These are phyloP conservation scores for Trypanosoma lewisi DNA, from an alignment of 208 protist genomes.

Conservation along the genomic window DNA sequence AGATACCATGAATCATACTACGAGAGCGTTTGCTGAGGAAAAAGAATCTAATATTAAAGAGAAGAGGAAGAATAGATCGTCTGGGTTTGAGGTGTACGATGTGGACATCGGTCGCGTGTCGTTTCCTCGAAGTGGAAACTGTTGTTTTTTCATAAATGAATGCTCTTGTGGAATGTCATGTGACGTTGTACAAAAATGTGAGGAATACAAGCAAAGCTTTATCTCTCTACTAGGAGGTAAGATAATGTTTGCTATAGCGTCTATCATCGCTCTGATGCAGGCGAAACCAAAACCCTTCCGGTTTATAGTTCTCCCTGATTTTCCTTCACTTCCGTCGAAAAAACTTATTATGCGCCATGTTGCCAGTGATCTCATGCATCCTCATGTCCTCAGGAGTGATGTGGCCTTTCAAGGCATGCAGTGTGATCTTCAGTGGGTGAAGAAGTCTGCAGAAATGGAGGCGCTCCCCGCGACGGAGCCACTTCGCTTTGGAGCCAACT, in stretches of 20 bases:
- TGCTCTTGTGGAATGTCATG: constrained; percentile 79
- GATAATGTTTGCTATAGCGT: constrained; percentile 55
- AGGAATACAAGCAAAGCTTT: constrained; percentile 46
- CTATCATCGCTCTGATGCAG: constrained; percentile 44
- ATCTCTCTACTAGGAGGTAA: constrained; percentile 42
- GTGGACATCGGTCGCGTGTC: constrained; percentile 72
- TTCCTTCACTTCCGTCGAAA: constrained; percentile 22
- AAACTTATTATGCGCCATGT: background rate
- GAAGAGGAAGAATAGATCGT: too few species aligned
- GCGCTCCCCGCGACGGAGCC: constrained; percentile 17
- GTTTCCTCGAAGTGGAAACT: constrained; percentile 56
- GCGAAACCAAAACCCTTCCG: constrained; percentile 54
- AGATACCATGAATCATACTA: too few species aligned
- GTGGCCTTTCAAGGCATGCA: constrained; percentile 20
- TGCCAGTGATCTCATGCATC: constrained; percentile 8
- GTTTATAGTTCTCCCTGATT: constrained; percentile 37
- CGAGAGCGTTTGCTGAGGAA: too few species aligned
- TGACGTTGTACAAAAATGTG: constrained; percentile 67
- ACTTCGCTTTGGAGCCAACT: constrained; percentile 19
- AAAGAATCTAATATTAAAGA: background rate
- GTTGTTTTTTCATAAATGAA: constrained; percentile 81
- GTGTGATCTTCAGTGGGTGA: constrained; percentile 13
- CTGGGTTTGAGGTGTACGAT: constrained; percentile 30
- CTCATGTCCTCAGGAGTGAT: constrained; percentile 1
- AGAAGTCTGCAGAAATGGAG: background rate